Percentiles rank a stretch among this genome's conserved stretches.
Evolutionary conservation across 345 rosid species (phyloP).

Genomic region (Kernera saxatilis): DNA sequence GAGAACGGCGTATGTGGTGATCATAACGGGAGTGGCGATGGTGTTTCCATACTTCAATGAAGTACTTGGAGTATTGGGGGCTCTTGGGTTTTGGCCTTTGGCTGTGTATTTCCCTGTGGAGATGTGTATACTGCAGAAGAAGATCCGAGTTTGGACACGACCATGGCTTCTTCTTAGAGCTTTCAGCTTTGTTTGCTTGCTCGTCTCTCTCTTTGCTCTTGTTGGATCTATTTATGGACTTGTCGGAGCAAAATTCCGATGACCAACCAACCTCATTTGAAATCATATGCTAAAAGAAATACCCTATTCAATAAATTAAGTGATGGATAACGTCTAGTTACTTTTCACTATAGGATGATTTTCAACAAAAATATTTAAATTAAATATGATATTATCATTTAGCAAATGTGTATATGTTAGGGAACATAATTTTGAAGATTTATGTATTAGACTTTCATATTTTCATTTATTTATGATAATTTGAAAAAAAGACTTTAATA

Average conservation of each 20-base stretch:
- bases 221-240: conserved; percentile 64
- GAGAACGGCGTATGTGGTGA: conserved; percentile 45
- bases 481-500: too few relatives aligned
- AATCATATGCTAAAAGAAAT: too few relatives aligned
- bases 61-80: conserved; percentile 69
- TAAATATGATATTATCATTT: background rate
- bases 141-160: conserved; percentile 43
- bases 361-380: too few relatives aligned
- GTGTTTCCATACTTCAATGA: conserved; percentile 84
- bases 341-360: too few relatives aligned
- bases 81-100: conserved; percentile 71
- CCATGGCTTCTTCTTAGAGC: conserved; percentile 48
- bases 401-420: background rate
- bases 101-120: conserved; percentile 71
- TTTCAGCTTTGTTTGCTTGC: conserved; percentile 41
- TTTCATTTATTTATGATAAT: background rate
- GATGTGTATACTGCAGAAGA: conserved; percentile 58
- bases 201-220: conserved; percentile 38
- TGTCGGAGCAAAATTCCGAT: conserved; percentile 42
- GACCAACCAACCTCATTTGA: background rate
- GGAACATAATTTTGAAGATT: background rate
- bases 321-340: background rate
- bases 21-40: conserved; percentile 45
- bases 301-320: background rate
- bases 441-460: background rate